Percentiles rank a stretch among this genome's conserved stretches.
Conservation (phyloP, 768 basidiomycete genomes). For the Antrodiella citrinella region DNA sequence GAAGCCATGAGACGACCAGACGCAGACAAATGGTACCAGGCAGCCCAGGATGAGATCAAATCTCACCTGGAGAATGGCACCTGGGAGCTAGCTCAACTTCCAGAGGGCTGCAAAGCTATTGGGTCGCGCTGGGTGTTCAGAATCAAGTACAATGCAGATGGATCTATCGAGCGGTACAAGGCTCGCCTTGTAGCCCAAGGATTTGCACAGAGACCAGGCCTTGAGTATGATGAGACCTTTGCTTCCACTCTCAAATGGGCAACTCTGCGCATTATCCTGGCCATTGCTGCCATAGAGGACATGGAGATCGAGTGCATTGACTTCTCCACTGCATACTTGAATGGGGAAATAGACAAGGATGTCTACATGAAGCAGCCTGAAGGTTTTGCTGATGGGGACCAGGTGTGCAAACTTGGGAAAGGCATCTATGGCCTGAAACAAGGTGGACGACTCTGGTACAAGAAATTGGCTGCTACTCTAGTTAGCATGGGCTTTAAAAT, state of each 20-base stretch:
- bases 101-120: constrained; percentile 18
- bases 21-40: constrained; percentile 11
- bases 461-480: constrained; percentile 7
- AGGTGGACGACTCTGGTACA: constrained; percentile 15
- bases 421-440: constrained; percentile 24
- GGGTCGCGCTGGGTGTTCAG: constrained; percentile 26
- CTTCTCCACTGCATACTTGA: constrained; percentile 17
- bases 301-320: constrained; percentile 26
- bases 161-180: constrained; percentile 19
- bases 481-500: constrained; percentile 3
- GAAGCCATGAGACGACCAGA: constrained; percentile 8
- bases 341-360: constrained; percentile 18
- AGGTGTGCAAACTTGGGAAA: constrained; percentile 10
- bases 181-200: constrained; percentile 29
- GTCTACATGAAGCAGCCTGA: constrained; percentile 25
- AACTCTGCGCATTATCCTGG: constrained; percentile 19
- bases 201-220: constrained; percentile 25
- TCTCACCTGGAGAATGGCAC: constrained; percentile 5
- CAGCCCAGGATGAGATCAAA: constrained; percentile 9
- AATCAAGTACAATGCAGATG: constrained; percentile 22
- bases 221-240: constrained; percentile 25
- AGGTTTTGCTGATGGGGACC: constrained; percentile 5
- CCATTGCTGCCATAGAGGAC: constrained; percentile 17
- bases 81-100: constrained; percentile 9
- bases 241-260: constrained; percentile 15